Evolutionary conservation across 257 asterid genomes (phyloP).

Genomic region (Solanum verrucosum): DNA sequence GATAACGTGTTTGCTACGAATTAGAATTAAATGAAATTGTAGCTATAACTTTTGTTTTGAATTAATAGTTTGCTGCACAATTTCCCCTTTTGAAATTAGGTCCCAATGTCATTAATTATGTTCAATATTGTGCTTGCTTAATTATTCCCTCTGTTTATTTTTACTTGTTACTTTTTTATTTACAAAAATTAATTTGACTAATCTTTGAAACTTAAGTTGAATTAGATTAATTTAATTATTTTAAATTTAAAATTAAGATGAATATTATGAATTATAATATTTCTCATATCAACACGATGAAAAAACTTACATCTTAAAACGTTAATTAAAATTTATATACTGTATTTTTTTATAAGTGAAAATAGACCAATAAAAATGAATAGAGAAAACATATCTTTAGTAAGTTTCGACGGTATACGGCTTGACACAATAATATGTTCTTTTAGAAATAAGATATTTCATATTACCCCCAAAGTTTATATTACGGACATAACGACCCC

Average conservation of each 20-base stretch:
- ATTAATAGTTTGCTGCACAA: no score
- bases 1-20: no score
- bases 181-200: not conserved
- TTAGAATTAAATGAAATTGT: no score
- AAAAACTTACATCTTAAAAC: no score
- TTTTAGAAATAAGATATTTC: not conserved
- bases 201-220: rapidly evolving
- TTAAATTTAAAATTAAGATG: not conserved
- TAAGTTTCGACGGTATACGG: not conserved
- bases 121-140: not conserved
- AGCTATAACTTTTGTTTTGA: no score
- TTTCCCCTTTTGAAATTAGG: not conserved
- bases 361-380: not conserved
- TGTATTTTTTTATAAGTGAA: no score
- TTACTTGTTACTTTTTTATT: not conserved
- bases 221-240: not conserved
- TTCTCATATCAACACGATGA: no score
- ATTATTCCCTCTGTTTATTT: rapidly evolving
- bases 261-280: no score
- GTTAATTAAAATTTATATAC: no score
- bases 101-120: not conserved
- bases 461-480: not conserved
- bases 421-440: not conserved
- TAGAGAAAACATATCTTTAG: not conserved
- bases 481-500: not conserved